These are phyloP conservation scores for Lignosus rhinocerotis DNA, from an alignment of 1,284 basidiomycete genomes.

Conservation along the genomic window DNA sequence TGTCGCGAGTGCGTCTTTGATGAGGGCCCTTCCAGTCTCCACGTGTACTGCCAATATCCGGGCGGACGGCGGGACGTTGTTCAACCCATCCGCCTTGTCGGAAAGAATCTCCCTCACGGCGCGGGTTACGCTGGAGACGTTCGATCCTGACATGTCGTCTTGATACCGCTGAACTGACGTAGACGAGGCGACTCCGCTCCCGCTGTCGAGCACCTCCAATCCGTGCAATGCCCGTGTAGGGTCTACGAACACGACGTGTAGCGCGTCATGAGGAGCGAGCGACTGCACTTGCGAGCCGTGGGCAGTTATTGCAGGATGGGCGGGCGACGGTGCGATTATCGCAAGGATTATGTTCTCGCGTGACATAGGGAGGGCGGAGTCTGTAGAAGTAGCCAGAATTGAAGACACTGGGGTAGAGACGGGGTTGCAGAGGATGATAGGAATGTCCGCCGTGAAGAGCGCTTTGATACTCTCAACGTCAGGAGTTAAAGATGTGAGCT, in stretches of 20 bases:
- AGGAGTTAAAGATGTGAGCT: constrained; percentile 17
- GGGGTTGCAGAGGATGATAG: constrained; percentile 61
- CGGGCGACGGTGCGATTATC: constrained; percentile 35
- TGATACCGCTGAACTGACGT: constrained; percentile 62
- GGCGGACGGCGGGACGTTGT: constrained; percentile 9
- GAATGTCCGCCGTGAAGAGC: constrained; percentile 55
- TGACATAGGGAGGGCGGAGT: constrained; percentile 38
- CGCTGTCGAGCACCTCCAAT: constrained; percentile 45
- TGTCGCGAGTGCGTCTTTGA: constrained; percentile 37
- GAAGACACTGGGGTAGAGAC: constrained; percentile 46
- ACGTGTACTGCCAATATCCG: constrained; percentile 27
- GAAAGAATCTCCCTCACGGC: constrained; percentile 41
- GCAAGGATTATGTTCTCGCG: constrained; percentile 55
- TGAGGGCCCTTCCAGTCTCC: constrained; percentile 35
- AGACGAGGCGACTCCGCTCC: constrained; percentile 45
- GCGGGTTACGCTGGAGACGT: constrained; percentile 49
- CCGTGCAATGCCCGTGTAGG: constrained; percentile 56
- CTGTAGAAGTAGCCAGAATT: constrained; percentile 31
- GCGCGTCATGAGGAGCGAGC: constrained; percentile 10
- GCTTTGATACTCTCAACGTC: constrained; percentile 17
- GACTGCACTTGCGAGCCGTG: constrained; percentile 14
- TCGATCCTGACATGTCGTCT: constrained; percentile 58
- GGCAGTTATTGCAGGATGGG: constrained; percentile 21
- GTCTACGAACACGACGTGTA: constrained; percentile 51
- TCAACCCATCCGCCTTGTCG: not conserved